Evolutionary conservation across 768 basidiomycete genomes (phyloP).

Genomic region (Amyloporia xantha): DNA sequence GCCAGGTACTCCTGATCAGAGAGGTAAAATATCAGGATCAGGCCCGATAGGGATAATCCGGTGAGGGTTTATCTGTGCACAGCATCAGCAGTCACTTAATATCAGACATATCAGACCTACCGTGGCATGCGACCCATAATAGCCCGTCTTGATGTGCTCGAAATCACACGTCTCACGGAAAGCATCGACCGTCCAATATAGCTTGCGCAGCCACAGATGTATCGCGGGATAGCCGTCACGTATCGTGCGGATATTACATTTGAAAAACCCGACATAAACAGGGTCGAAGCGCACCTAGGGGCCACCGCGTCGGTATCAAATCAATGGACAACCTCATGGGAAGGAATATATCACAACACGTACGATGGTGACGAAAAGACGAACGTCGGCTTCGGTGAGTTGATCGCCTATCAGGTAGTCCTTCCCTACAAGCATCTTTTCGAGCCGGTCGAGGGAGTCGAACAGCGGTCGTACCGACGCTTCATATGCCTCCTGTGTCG

Average conservation of each 20-base stretch:
- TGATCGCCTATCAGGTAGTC: slow-evolving; percentile 78
- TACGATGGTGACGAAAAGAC: slow-evolving; percentile 92
- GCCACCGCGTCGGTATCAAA: background rate
- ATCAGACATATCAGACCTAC: slow-evolving; percentile 23
- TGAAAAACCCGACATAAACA: slow-evolving; percentile 90
- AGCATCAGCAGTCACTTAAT: background rate
- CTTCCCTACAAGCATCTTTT: slow-evolving; percentile 69
- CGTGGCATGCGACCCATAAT: slow-evolving; percentile 55
- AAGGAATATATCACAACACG: slow-evolving; percentile 24
- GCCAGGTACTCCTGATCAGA: too few relatives aligned
- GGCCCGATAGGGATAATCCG: slow-evolving; percentile 76
- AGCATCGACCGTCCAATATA: slow-evolving; percentile 88
- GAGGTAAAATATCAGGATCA: slow-evolving; percentile 55
- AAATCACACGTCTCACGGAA: slow-evolving; percentile 88
- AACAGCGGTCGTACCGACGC: slow-evolving; percentile 72
- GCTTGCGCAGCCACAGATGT: slow-evolving; percentile 74
- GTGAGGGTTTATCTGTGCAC: slow-evolving; percentile 63
- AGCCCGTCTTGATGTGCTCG: slow-evolving; percentile 77
- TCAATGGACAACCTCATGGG: background rate
- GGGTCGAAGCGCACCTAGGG: slow-evolving; percentile 79
- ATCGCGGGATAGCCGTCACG: slow-evolving; percentile 84
- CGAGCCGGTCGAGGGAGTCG: slow-evolving; percentile 71
- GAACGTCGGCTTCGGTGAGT: slow-evolving; percentile 79
- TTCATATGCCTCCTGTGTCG: slow-evolving; percentile 74
- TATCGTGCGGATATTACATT: slow-evolving; percentile 84